A percentile compares a stretch with the other conserved stretches of the same genome.
These are phyloP conservation scores for Solanum etuberosum DNA, from an alignment of 257 asterid genomes.

Conservation along the genomic window DNA sequence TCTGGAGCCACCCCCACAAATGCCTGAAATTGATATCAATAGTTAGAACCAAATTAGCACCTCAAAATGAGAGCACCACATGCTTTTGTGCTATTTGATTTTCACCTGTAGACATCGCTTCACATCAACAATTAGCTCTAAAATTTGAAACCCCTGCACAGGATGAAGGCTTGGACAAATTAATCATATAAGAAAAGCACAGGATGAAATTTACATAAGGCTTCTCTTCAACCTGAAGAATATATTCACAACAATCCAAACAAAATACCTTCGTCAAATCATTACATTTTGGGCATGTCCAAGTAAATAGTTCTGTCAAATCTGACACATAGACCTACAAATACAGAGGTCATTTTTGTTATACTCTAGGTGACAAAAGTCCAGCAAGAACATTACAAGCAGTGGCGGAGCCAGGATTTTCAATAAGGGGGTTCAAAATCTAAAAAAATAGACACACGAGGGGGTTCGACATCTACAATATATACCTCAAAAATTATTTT, in stretches of 20 bases:
- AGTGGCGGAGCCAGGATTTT: no score
- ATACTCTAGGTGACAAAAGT: background rate
- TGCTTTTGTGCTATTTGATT: background rate
- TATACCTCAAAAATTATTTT: no score
- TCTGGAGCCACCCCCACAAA: conserved; percentile 82
- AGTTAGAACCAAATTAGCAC: background rate
- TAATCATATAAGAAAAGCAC: background rate
- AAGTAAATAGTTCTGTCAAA: conserved; percentile 67
- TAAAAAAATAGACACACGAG: no score
- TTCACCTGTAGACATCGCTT: conserved; percentile 80
- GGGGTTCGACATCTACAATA: no score
- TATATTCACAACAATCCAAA: background rate
- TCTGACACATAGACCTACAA: conserved; percentile 87
- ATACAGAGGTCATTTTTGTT: background rate
- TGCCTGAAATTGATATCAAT: conserved; percentile 39
- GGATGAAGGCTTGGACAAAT: background rate
- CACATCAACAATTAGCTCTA: conserved; percentile 85
- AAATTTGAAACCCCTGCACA: conserved; percentile 83
- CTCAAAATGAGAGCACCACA: background rate
- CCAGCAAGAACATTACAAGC: background rate
- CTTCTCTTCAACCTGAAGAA: background rate
- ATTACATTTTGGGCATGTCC: conserved; percentile 94
- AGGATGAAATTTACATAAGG: background rate
- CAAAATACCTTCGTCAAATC: conserved; percentile 54
- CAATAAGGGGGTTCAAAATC: no score